Percentiles rank a stretch among this genome's conserved stretches.
phyloP scores from a whole-genome alignment of 2,329 filamentous ascomycete genomes.

The Neurospora sp. region DNA sequence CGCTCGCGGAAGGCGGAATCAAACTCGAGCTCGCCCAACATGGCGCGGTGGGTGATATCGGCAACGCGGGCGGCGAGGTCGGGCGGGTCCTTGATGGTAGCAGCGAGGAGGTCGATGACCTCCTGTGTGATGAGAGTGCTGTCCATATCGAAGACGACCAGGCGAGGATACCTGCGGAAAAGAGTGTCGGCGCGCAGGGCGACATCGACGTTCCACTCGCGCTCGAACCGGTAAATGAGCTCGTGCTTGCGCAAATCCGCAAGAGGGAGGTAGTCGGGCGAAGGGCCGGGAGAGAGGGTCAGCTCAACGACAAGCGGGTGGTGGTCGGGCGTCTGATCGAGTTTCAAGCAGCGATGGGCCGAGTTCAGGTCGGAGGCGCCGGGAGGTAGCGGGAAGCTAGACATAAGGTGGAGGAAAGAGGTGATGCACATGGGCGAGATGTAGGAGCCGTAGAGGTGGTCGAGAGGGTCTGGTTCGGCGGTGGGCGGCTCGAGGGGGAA shows the following conservation, averaged over 20 bases:
- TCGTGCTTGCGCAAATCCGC: constrained; percentile 69
- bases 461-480: constrained; percentile 46
- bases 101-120: constrained; percentile 90
- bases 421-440: constrained; percentile 56
- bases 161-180: constrained; percentile 67
- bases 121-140: constrained; percentile 95
- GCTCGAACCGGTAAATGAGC: constrained; percentile 73
- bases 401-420: constrained; percentile 57
- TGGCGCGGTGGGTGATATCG: constrained; percentile 82
- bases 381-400: constrained; percentile 45
- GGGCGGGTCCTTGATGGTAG: constrained; percentile 55
- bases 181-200: constrained; percentile 64
- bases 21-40: constrained; percentile 95
- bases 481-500: constrained; percentile 51
- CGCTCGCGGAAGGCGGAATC: constrained; percentile 72
- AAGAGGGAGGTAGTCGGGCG: constrained; percentile 53
- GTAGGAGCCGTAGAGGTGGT: constrained; percentile 56
- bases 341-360: constrained; percentile 55
- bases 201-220: constrained; percentile 81
- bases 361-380: constrained; percentile 45
- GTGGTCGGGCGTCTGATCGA: constrained; percentile 29
- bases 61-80: constrained; percentile 76
- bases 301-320: constrained; percentile 58
- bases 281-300: constrained; percentile 49
- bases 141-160: constrained; percentile 98